Conservation (phyloP, 1,139 yeast genomes). For the Blastobotrys raffinosifermentans region DNA sequence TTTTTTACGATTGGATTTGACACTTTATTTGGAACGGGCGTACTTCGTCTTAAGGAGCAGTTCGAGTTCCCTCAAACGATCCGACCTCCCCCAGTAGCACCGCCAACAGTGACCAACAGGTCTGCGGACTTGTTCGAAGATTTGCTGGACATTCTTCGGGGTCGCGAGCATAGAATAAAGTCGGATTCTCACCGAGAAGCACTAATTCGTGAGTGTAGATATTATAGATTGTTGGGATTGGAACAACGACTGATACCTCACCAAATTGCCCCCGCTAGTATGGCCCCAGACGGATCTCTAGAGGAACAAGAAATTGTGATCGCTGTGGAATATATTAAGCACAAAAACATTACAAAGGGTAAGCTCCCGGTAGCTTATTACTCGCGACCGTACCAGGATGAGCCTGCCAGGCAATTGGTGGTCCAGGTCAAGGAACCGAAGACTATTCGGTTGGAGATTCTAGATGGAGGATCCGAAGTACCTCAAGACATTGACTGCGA, state of each 20-base stretch:
- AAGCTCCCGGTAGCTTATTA: conserved; percentile 22
- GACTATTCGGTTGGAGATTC: no score
- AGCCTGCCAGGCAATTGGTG: conserved; percentile 45
- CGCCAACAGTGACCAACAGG: conserved; percentile 48
- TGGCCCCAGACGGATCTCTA: not conserved
- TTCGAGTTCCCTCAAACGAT: conserved; percentile 41
- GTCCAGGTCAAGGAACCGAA: conserved; percentile 50
- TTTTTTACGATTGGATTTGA: conserved; percentile 62
- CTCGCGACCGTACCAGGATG: conserved; percentile 55
- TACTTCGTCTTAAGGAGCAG: no score
- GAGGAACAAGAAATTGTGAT: conserved; percentile 51
- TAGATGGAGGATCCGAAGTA: no score
- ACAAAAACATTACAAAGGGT: conserved; percentile 6
- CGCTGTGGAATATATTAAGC: conserved; percentile 40
- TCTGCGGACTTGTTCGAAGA: conserved; percentile 57
- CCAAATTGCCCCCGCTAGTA: conserved; percentile 32
- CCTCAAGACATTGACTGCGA: no score
- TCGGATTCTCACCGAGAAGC: conserved; percentile 51
- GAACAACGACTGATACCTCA: conserved; percentile 65
- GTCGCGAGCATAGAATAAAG: conserved; percentile 44
- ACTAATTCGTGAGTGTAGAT: conserved; percentile 63
- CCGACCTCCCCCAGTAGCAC: conserved; percentile 73
- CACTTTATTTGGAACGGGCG: conserved; percentile 41
- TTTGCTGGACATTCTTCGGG: conserved; percentile 50
- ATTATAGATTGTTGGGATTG: conserved; percentile 67